Evolutionary conservation across 495 filamentous ascomycete species (phyloP).

Genomic region (Xylaria acuta): DNA sequence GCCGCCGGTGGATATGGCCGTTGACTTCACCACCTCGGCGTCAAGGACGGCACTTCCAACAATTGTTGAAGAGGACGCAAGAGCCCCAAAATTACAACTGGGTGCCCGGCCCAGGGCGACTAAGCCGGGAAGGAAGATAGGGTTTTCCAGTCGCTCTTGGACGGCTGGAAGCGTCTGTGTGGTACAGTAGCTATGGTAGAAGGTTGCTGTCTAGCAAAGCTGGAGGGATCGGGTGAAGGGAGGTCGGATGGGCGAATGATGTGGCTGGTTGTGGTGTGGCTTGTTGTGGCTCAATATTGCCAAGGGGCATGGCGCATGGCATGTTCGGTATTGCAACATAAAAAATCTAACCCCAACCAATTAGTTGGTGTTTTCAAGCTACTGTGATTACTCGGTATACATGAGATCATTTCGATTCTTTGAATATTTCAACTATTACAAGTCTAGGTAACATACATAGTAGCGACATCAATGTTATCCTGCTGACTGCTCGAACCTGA

Average conservation of each 20-base stretch:
- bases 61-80: not conserved
- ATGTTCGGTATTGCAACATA: not conserved
- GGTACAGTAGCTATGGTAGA: not conserved
- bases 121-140: slow-evolving; percentile 1
- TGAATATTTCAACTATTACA: not conserved
- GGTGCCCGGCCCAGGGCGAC: not conserved
- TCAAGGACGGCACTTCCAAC: not conserved
- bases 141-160: not conserved
- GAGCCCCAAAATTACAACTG: not conserved
- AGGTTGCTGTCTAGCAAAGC: too few species aligned
- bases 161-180: not conserved
- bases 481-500: not conserved
- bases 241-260: not conserved
- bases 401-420: not conserved
- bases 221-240: too few species aligned
- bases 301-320: not conserved
- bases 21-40: not conserved
- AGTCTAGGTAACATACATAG: not conserved
- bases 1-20: not conserved
- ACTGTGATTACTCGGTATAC: not conserved
- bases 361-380: not conserved
- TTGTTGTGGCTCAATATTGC: slow-evolving; percentile 3
- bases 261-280: not conserved
- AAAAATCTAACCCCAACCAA: not conserved
- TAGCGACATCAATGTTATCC: not conserved